These are phyloP conservation scores for Chlamydomonas asymmetrica DNA, from an alignment of 139 green algal species.

Conservation along the genomic window DNA sequence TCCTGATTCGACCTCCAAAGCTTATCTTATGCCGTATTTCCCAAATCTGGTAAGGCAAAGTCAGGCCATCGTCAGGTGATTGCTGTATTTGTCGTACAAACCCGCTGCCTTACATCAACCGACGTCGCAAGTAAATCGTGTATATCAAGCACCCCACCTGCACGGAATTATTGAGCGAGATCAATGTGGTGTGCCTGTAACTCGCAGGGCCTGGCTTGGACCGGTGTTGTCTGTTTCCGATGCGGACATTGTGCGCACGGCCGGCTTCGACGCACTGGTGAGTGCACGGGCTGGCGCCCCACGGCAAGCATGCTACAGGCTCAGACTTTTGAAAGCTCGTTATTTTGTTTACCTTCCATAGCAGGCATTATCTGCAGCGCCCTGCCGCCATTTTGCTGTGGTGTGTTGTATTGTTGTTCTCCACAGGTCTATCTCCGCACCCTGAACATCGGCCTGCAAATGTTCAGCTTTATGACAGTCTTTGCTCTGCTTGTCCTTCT, in stretches of 20 bases:
- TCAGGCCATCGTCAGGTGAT: no score
- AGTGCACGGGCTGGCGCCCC: no score
- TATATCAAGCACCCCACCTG: no score
- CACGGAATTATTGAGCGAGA: no score
- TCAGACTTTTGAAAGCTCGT: background rate
- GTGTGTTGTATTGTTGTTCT: background rate
- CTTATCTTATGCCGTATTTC: background rate
- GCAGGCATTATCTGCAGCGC: background rate
- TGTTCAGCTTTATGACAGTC: constrained; percentile 15
- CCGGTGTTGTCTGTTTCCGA: constrained; percentile 17
- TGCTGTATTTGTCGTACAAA: no score
- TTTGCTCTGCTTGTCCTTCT: constrained; percentile 4
- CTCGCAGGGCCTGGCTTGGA: background rate
- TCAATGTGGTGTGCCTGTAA: no score
- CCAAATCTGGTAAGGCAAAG: background rate
- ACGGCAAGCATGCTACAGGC: background rate
- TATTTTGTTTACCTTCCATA: background rate
- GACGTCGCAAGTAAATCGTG: no score
- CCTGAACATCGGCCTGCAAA: background rate
- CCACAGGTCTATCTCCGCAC: no score
- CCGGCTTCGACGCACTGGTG: constrained; percentile 14
- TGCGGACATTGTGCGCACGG: constrained; percentile 8
- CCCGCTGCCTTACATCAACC: no score
- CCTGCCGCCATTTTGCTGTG: no score
- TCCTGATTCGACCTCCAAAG: background rate